Evolutionary conservation across 1,284 basidiomycete species (phyloP).

Genomic region (Ustilago vetiveriae): DNA sequence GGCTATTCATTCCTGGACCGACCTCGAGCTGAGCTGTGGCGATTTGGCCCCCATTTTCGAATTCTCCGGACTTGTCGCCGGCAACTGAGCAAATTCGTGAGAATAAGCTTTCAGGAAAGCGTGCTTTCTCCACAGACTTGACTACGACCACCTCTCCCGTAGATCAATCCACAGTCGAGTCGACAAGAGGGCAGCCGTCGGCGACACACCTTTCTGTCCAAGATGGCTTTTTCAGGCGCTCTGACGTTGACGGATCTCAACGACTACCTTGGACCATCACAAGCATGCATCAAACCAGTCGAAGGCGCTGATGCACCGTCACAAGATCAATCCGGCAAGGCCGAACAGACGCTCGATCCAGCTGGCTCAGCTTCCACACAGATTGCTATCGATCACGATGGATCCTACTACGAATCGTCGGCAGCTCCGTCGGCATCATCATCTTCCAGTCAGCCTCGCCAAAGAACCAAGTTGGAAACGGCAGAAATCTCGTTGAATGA

Average conservation of each 20-base stretch:
- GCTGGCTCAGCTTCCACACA: conserved; percentile 74
- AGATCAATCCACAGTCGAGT: too few species aligned
- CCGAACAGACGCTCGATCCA: conserved; percentile 57
- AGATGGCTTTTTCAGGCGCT: conserved; percentile 89
- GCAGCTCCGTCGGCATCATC: conserved; percentile 7
- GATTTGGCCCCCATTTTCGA: too few species aligned
- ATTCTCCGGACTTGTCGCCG: conserved; percentile 6
- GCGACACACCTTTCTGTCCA: neutral
- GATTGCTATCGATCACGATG: conserved; percentile 83
- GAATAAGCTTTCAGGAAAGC: too few species aligned
- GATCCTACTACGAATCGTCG: conserved; percentile 77
- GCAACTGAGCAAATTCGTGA: too few species aligned
- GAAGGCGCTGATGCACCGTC: conserved; percentile 47
- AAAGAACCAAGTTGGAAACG: conserved; percentile 60
- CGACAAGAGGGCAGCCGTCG: too few species aligned
- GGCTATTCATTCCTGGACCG: too few species aligned
- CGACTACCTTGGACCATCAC: conserved; percentile 96
- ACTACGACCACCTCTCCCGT: conserved; percentile 8
- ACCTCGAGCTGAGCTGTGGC: too few species aligned
- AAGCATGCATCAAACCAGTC: conserved; percentile 97
- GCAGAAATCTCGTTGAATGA: conserved; percentile 96
- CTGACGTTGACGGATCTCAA: conserved; percentile 88
- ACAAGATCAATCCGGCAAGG: conserved; percentile 34
- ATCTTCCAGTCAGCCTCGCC: conserved; percentile 52
- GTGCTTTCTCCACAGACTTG: neutral